Conservation (phyloP, 1,284 basidiomycete genomes). For the Hortiboletus rubellus region DNA sequence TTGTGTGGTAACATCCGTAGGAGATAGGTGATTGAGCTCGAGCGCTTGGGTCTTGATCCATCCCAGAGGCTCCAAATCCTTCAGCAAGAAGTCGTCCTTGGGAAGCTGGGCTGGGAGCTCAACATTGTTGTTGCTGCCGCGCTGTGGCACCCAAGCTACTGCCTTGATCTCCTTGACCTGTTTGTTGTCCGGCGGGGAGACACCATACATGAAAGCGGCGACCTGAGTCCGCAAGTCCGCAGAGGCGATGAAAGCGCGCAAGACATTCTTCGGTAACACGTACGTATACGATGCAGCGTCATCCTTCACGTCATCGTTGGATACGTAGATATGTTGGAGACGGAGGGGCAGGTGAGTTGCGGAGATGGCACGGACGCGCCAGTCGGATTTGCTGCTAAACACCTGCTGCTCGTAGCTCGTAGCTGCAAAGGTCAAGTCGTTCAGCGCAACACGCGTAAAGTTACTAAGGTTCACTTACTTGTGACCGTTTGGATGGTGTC, state of each 20-base stretch:
- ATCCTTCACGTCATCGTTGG: slow-evolving; percentile 98
- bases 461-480: slow-evolving; percentile 50
- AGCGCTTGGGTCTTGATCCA: slow-evolving; percentile 97
- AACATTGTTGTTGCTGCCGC: slow-evolving; percentile 92
- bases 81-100: slow-evolving; percentile 91
- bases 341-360: slow-evolving; percentile 96
- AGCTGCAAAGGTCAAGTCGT: slow-evolving; percentile 44
- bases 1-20: slow-evolving; percentile 93
- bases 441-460: background rate
- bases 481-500: slow-evolving; percentile 96
- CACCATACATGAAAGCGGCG: slow-evolving; percentile 91
- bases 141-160: slow-evolving; percentile 93
- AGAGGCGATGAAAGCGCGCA: slow-evolving; percentile 92
- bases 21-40: slow-evolving; percentile 90
- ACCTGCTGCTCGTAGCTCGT: slow-evolving; percentile 98
- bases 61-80: slow-evolving; percentile 94
- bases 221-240: slow-evolving; percentile 96
- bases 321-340: slow-evolving; percentile 97
- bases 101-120: slow-evolving; percentile 87
- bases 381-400: slow-evolving; percentile 98
- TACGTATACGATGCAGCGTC: slow-evolving; percentile 94
- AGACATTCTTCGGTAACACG: slow-evolving; percentile 96
- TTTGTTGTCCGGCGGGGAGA: slow-evolving; percentile 92
- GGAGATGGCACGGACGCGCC: slow-evolving; percentile 96
- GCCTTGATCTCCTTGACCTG: slow-evolving; percentile 99